A percentile compares a stretch with the other conserved stretches of the same genome.
Conservation (phyloP, 1,284 basidiomycete species). For the Puccinia coronata region DNA sequence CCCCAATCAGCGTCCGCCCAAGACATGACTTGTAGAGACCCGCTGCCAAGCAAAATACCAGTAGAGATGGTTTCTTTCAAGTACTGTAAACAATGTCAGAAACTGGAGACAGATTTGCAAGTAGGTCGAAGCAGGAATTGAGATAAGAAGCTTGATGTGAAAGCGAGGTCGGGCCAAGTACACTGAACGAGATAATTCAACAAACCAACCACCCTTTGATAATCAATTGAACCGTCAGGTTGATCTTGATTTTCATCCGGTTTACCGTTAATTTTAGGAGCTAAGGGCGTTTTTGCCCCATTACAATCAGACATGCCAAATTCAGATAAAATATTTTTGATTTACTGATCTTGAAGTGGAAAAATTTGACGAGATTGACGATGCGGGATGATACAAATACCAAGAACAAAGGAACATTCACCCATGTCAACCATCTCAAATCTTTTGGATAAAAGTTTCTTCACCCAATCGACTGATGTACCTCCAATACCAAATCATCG, state of each 20-base stretch:
- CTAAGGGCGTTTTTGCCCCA: background rate
- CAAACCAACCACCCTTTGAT: background rate
- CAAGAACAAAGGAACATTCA: too few species aligned
- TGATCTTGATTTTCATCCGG: background rate
- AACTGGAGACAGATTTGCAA: background rate
- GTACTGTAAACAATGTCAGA: background rate
- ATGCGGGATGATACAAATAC: too few species aligned
- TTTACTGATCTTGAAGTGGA: too few species aligned
- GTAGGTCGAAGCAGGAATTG: background rate
- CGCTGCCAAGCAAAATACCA: background rate
- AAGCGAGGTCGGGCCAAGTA: background rate
- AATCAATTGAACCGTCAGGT: background rate
- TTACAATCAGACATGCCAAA: background rate
- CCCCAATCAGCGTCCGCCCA: slow-evolving; percentile 5
- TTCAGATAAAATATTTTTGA: too few species aligned
- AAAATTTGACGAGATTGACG: too few species aligned
- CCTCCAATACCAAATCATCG: too few species aligned
- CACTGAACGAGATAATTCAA: slow-evolving; percentile 1
- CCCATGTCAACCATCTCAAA: too few species aligned
- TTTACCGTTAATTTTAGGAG: background rate
- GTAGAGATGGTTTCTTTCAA: background rate
- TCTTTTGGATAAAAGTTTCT: too few species aligned
- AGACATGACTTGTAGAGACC: background rate
- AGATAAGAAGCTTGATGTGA: background rate
- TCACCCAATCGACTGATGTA: too few species aligned